These are phyloP conservation scores for Umbelopsis vinacea DNA, from an alignment of 192 early-diverging fungal species.

Conservation along the genomic window DNA sequence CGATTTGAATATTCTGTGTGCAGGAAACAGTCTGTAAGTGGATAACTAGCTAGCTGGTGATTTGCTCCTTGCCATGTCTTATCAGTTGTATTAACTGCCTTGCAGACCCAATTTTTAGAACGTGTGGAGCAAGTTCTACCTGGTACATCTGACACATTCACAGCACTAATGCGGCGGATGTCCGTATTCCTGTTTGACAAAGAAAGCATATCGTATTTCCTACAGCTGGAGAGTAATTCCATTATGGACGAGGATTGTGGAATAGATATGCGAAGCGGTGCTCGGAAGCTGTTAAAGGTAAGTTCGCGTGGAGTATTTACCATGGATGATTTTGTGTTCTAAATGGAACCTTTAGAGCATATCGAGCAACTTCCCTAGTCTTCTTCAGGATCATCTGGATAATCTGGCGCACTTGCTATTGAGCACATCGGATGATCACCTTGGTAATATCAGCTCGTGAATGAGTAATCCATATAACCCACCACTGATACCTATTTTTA, in stretches of 20 bases:
- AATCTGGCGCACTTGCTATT: constrained; percentile 51
- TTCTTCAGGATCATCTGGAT: constrained; percentile 59
- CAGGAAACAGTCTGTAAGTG: not conserved
- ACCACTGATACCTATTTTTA: not conserved
- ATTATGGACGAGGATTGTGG: constrained; percentile 31
- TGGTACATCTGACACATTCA: constrained; percentile 70
- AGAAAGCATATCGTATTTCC: constrained; percentile 61
- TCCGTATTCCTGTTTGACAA: constrained; percentile 77
- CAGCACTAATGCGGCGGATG: constrained; percentile 74
- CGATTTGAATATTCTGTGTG: not conserved
- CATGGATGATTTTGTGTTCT: not conserved
- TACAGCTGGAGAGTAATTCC: constrained; percentile 44
- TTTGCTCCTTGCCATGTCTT: not conserved
- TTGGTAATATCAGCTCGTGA: constrained; percentile 39
- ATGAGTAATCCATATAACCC: not conserved
- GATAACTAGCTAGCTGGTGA: too few species aligned
- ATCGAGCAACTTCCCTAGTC: constrained; percentile 58
- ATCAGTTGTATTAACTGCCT: not conserved
- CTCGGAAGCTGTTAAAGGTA: constrained; percentile 61
- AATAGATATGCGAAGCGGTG: constrained; percentile 37
- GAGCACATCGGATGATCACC: constrained; percentile 39
- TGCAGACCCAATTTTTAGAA: constrained; percentile 70
- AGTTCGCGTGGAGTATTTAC: not conserved
- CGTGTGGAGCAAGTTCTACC: constrained; percentile 66
- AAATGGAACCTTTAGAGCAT: constrained; percentile 40